Base-by-base conservation (phyloP, 2,329 filamentous ascomycete species). In the Lachnellula hyalina region DNA sequence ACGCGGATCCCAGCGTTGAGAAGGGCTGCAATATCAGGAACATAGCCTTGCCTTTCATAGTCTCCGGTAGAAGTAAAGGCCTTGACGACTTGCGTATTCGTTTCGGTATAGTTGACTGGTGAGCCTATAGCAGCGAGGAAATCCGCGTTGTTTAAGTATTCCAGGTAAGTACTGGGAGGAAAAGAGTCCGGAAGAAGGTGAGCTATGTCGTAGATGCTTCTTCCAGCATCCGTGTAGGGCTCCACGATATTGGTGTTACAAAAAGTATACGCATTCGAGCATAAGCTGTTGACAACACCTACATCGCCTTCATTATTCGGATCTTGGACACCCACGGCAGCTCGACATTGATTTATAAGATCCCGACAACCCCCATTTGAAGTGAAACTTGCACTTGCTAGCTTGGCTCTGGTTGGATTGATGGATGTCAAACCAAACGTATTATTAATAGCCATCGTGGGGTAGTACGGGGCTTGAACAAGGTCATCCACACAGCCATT, bases 401-500 rank as follows among this genome's bases (percentile, higher is more conserved):
- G 73, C 44, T 75, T 65, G 47, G 79, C 76, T 47, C 77, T 73
- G 1, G 76, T 75, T 6, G 78, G 72, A 46, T 77, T 75, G 59
- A 88, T 77, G 2, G 79, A 74, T 58, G 80, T 65, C 54, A 87
- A 77, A 8, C 77, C 81, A 65, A 88, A 91, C 0, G 84, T 83
- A 66, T 88, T 89, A 65, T 82, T 81, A 54, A 76, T 75, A 9
- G 81, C 80, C 67, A 85, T 85, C 7, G 70, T 65, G 1, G 82
- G 77, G 59, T 81, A 83, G 61, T 72, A 80, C 2, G 80, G 78
- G 3, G 74, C 73, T 70, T 90, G 84, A 1, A 83, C 75, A 32
- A 83, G 67, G 61, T 80, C 76, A 64, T 91, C 88, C 36, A 90
- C 74, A 60, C 85, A 82, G 12, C 86, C 87, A 67, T 90, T 89